Conservation (phyloP, 371 early-diverging fungal genomes). For the Blyttiomyces sp. region DNA sequence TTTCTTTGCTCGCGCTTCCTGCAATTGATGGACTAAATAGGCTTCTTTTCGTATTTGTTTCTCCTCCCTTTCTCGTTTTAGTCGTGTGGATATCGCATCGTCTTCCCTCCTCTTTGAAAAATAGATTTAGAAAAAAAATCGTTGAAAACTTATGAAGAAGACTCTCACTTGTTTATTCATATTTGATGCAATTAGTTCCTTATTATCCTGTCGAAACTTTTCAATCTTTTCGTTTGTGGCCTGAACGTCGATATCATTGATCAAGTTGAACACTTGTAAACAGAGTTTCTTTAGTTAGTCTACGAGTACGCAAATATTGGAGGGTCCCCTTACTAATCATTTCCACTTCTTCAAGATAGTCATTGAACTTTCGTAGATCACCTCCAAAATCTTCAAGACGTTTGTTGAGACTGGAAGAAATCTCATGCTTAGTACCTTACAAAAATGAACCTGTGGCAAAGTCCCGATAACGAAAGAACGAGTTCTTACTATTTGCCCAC, state of each 20-base stretch:
- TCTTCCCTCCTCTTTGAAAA: conserved; percentile 29
- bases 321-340: conserved; percentile 63
- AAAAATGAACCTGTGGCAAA: conserved; percentile 1
- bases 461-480: neutral
- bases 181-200: conserved; percentile 68
- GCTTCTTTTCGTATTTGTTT: conserved; percentile 37
- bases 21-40: conserved; percentile 30
- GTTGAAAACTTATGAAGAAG: neutral
- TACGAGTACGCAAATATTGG: neutral
- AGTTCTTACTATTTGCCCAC: conserved; percentile 68
- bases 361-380: conserved; percentile 73
- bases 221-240: conserved; percentile 79
- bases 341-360: conserved; percentile 89
- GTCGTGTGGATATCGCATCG: conserved; percentile 17
- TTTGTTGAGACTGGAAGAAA: conserved; percentile 73
- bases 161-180: conserved; percentile 28
- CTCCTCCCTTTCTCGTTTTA: conserved; percentile 39
- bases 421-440: too few relatives aligned
- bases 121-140: neutral
- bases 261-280: conserved; percentile 71
- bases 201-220: conserved; percentile 74
- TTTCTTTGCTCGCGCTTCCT: conserved; percentile 31
- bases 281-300: neutral
- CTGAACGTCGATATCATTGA: conserved; percentile 81
- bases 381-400: conserved; percentile 81